Conservation (phyloP, 2,329 filamentous ascomycete genomes). For the Aspergillus fumigatiaffinis region DNA sequence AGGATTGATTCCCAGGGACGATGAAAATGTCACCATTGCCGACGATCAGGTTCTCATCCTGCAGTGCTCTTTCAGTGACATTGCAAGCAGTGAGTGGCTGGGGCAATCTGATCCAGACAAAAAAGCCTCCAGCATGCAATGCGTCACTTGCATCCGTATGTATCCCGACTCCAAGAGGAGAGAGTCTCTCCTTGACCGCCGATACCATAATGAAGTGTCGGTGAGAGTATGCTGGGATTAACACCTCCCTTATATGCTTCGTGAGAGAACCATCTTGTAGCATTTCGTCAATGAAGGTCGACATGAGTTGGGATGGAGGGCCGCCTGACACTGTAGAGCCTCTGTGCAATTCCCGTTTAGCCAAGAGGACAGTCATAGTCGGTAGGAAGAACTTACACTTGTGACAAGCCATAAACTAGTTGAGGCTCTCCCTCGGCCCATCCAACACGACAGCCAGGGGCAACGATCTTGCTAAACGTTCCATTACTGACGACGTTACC, state of each 20-base stretch:
- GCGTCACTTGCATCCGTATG: slow-evolving; percentile 2
- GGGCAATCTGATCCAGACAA: slow-evolving; percentile 13
- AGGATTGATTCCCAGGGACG: slow-evolving; percentile 42
- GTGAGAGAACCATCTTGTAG: slow-evolving; percentile 48
- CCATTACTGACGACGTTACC: neutral
- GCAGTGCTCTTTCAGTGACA: slow-evolving; percentile 4
- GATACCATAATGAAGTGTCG: slow-evolving; percentile 5
- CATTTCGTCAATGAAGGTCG: slow-evolving; percentile 52
- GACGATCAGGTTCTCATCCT: slow-evolving; percentile 6
- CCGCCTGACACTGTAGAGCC: slow-evolving; percentile 48
- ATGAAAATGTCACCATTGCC: slow-evolving; percentile 30
- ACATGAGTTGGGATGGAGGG: slow-evolving; percentile 53
- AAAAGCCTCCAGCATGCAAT: slow-evolving; percentile 11
- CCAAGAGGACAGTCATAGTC: neutral
- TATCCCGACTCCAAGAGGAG: slow-evolving; percentile 11
- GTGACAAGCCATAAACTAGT: slow-evolving; percentile 52
- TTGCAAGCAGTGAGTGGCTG: slow-evolving; percentile 1
- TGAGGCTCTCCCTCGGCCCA: slow-evolving; percentile 71
- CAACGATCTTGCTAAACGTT: slow-evolving; percentile 74
- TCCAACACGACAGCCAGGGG: slow-evolving; percentile 73
- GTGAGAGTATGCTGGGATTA: slow-evolving; percentile 26
- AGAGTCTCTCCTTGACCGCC: slow-evolving; percentile 8
- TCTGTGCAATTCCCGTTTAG: slow-evolving; percentile 6
- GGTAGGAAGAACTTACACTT: slow-evolving; percentile 45
- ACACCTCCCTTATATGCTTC: slow-evolving; percentile 45